phyloP scores from a whole-genome alignment of 768 basidiomycete species.

The Lactifluus volemus region DNA sequence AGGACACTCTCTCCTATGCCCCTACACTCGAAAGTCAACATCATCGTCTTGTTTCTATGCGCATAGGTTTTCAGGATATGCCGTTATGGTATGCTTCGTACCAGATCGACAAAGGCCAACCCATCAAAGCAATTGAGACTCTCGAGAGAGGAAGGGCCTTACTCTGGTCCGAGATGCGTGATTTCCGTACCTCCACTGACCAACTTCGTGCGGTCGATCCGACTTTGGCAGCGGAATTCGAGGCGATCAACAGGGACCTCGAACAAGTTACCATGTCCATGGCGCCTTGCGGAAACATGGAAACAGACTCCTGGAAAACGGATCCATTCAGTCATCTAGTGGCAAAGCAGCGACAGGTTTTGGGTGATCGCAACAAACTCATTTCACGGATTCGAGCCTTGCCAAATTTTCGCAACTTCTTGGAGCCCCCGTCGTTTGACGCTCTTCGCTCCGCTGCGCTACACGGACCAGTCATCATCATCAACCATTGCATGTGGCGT shows the following conservation, averaged over 20 bases:
- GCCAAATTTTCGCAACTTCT: neutral
- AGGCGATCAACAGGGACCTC: neutral
- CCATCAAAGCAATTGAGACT: neutral
- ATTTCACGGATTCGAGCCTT: neutral
- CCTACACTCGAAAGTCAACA: neutral
- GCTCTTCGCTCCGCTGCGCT: neutral
- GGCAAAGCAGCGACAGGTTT: neutral
- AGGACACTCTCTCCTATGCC: neutral
- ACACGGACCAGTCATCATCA: conserved; percentile 3
- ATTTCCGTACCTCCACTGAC: conserved; percentile 6
- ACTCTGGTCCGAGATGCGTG: conserved; percentile 9
- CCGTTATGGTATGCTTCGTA: neutral
- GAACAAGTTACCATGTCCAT: neutral
- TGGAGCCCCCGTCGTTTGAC: neutral
- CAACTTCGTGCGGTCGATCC: neutral
- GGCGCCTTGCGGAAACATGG: neutral
- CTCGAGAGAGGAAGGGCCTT: conserved; percentile 11
- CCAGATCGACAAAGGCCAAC: neutral
- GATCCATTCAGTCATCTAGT: neutral
- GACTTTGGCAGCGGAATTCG: neutral
- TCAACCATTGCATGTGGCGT: neutral
- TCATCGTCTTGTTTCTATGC: neutral
- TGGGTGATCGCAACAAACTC: neutral
- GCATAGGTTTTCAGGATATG: neutral
- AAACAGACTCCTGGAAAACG: neutral